A percentile compares a stretch with the other conserved stretches of the same genome.
phyloP scores from a whole-genome alignment of 805 yeast genomes.

The Starmerella roubikii region DNA sequence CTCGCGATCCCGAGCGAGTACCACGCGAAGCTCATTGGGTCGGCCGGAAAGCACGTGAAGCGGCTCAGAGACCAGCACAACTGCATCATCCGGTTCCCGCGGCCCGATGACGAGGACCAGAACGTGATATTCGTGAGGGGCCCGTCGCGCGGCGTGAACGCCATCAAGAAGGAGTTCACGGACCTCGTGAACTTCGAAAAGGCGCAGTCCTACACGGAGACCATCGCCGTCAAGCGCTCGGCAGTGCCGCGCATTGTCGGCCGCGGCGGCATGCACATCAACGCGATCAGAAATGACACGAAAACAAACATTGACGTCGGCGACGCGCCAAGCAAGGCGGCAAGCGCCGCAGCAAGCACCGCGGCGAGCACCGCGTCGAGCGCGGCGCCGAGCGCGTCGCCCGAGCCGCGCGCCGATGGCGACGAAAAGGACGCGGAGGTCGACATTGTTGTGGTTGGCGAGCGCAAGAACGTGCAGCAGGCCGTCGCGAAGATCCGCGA shows the following conservation, averaged over 20 bases:
- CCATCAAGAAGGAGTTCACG: constrained; percentile 31
- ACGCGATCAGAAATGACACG: constrained; percentile 58
- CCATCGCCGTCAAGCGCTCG: constrained; percentile 52
- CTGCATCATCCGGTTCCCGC: constrained; percentile 67
- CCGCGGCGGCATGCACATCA: constrained; percentile 70
- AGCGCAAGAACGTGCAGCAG: constrained; percentile 56
- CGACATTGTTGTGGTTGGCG: constrained; percentile 62
- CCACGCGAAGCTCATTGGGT: constrained; percentile 75
- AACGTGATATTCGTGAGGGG: constrained; percentile 36
- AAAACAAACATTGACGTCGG: constrained; percentile 35
- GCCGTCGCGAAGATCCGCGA: constrained; percentile 52
- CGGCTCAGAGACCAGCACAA: constrained; percentile 79
- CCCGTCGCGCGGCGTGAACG: constrained; percentile 69
- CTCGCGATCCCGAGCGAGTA: constrained; percentile 60
- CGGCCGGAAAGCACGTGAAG: constrained; percentile 64
- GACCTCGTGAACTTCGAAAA: constrained; percentile 76
- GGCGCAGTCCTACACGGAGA: constrained; percentile 61
- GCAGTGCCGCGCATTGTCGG: constrained; percentile 85
- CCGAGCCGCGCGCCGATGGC: constrained; percentile 29
- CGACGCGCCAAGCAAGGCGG: constrained; percentile 2
- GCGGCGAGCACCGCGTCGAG: constrained; percentile 12
- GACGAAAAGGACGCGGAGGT: constrained; percentile 24
- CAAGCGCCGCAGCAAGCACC: too few relatives aligned
- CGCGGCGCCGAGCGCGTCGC: constrained; percentile 39
- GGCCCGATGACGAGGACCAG: constrained; percentile 17